Percentiles rank a stretch among this genome's conserved stretches.
phyloP scores from a whole-genome alignment of 768 basidiomycete species.

The Amanita polypyramis region DNA sequence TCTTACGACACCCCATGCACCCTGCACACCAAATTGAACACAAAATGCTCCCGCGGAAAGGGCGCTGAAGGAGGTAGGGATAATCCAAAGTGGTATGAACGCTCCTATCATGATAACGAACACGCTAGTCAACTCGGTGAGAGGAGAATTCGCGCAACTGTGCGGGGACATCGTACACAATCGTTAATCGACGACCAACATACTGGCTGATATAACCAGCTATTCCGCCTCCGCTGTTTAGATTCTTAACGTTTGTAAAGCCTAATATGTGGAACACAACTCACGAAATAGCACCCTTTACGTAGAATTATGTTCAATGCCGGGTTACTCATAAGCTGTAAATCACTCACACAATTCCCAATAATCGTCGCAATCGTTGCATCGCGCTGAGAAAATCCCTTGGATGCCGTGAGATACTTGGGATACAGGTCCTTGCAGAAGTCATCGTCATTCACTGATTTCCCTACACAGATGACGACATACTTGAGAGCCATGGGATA shows the following conservation, averaged over 20 bases:
- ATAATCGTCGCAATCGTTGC: constrained; percentile 77
- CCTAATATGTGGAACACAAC: constrained; percentile 3
- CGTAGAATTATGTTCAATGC: not conserved
- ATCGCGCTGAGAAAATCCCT: constrained; percentile 44
- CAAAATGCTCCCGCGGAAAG: constrained; percentile 83
- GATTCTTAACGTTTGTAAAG: not conserved
- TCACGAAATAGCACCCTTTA: constrained; percentile 29
- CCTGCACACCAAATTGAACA: constrained; percentile 82
- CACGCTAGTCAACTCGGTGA: constrained; percentile 21
- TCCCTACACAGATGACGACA: constrained; percentile 2
- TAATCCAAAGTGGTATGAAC: constrained; percentile 75
- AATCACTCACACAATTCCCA: constrained; percentile 45
- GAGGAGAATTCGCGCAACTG: not conserved
- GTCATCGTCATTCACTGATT: not conserved
- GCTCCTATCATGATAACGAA: constrained; percentile 45
- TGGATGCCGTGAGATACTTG: constrained; percentile 56
- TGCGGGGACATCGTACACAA: constrained; percentile 30
- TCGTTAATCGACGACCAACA: constrained; percentile 76
- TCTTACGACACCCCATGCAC: constrained; percentile 80
- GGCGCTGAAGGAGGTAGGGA: constrained; percentile 56
- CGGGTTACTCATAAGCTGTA: not conserved
- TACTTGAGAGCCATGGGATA: constrained; percentile 64
- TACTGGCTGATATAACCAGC: constrained; percentile 70
- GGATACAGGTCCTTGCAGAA: constrained; percentile 59
- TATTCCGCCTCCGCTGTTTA: constrained; percentile 49